These are phyloP conservation scores for Penicillium flavigenum DNA, from an alignment of 495 filamentous ascomycete species.

Conservation along the genomic window DNA sequence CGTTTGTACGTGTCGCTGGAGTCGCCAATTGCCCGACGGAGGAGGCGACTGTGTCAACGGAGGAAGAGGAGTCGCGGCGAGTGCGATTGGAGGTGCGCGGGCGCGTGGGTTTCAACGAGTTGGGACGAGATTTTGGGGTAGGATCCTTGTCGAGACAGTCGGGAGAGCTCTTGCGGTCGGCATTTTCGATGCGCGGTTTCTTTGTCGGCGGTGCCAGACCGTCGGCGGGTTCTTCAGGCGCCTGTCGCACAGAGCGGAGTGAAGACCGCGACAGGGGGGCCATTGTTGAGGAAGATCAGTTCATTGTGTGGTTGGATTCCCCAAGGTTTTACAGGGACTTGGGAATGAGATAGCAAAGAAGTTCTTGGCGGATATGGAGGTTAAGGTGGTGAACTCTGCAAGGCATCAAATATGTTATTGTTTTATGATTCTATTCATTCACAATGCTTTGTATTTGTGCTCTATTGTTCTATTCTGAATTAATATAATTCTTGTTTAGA, in stretches of 20 bases:
- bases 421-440: background rate
- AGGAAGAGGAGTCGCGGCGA: slow-evolving; percentile 21
- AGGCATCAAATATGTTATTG: background rate
- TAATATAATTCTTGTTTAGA: background rate
- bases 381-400: background rate
- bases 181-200: slow-evolving; percentile 28
- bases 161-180: slow-evolving; percentile 40
- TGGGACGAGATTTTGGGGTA: slow-evolving; percentile 22
- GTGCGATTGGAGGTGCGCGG: slow-evolving; percentile 23
- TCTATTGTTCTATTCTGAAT: background rate
- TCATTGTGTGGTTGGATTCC: slow-evolving; percentile 1
- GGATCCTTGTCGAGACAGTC: slow-evolving; percentile 38
- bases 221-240: slow-evolving; percentile 22
- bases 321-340: background rate
- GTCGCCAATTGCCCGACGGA: slow-evolving; percentile 19
- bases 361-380: slow-evolving; percentile 10
- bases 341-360: slow-evolving; percentile 6
- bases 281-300: slow-evolving; percentile 29
- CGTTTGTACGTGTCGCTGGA: slow-evolving; percentile 24
- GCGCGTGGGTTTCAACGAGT: slow-evolving; percentile 25
- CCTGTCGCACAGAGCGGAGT: slow-evolving; percentile 39
- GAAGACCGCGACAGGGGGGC: slow-evolving; percentile 40
- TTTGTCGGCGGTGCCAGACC: slow-evolving; percentile 30
- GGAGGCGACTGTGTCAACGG: slow-evolving; percentile 23
- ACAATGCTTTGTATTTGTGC: background rate